These are phyloP conservation scores for Thielaviopsis populi DNA, from an alignment of 2,329 filamentous ascomycete genomes.

Conservation along the genomic window DNA sequence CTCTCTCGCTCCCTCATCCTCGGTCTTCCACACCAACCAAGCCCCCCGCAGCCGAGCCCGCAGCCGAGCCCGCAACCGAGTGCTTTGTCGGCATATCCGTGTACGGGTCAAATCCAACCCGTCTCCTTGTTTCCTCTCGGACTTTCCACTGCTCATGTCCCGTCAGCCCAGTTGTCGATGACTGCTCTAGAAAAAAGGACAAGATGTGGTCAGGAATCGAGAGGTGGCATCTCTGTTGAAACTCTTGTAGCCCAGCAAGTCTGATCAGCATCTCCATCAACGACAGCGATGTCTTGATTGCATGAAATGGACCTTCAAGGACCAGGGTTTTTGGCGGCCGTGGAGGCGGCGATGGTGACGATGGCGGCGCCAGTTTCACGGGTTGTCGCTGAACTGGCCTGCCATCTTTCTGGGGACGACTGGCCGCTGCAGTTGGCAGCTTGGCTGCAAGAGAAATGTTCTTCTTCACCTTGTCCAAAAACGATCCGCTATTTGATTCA, in stretches of 20 bases:
- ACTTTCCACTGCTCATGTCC: constrained; percentile 32
- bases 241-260: constrained; percentile 75
- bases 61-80: neutral
- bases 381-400: neutral
- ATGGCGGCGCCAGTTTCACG: neutral
- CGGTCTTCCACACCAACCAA: neutral
- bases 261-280: constrained; percentile 80
- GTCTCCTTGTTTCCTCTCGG: constrained; percentile 32
- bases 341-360: neutral
- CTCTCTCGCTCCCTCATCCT: neutral
- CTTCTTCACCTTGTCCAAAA: neutral
- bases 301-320: constrained; percentile 31
- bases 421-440: neutral
- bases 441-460: neutral
- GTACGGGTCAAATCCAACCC: constrained; percentile 43
- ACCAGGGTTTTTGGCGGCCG: neutral
- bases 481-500: neutral
- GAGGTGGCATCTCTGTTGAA: constrained; percentile 79
- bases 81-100: constrained; percentile 27
- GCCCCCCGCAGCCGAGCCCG: neutral
- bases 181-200: constrained; percentile 65
- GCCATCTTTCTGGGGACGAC: neutral
- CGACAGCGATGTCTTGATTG: constrained; percentile 46
- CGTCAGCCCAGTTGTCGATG: constrained; percentile 36
- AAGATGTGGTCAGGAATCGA: constrained; percentile 79